These are phyloP conservation scores for Fusarium mangiferae DNA, from an alignment of 2,329 filamentous ascomycete genomes.

Conservation along the genomic window DNA sequence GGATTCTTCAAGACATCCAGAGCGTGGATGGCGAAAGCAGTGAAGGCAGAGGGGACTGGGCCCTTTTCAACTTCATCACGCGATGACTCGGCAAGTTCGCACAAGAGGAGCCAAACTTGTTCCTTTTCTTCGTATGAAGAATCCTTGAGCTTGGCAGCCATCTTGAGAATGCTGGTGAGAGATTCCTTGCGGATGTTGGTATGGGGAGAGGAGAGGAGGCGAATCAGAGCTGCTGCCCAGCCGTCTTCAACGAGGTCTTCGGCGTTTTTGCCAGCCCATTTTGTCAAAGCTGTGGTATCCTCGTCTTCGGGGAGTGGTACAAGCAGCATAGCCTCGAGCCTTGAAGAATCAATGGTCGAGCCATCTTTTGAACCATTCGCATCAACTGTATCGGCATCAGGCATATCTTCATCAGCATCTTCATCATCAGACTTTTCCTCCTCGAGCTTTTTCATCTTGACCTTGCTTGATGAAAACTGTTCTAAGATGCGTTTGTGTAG, in stretches of 20 bases:
- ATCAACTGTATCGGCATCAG: slow-evolving; percentile 12
- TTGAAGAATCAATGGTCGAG: slow-evolving; percentile 50
- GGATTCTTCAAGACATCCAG: slow-evolving; percentile 79
- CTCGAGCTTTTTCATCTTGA: slow-evolving; percentile 40
- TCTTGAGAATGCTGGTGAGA: slow-evolving; percentile 73
- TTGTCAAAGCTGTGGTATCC: slow-evolving; percentile 64
- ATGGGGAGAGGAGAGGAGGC: slow-evolving; percentile 80
- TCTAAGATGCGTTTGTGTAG: slow-evolving; percentile 48
- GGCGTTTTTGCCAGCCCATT: slow-evolving; percentile 80
- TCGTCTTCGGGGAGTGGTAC: slow-evolving; percentile 57
- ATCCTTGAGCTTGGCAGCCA: slow-evolving; percentile 70
- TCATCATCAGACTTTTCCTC: slow-evolving; percentile 14
- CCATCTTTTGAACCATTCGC: slow-evolving; percentile 10
- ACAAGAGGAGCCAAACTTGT: slow-evolving; percentile 81
- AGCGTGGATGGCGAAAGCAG: slow-evolving; percentile 78
- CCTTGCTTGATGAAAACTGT: slow-evolving; percentile 43
- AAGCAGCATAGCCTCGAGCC: slow-evolving; percentile 64
- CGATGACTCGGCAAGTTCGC: slow-evolving; percentile 82
- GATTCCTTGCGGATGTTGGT: slow-evolving; percentile 83
- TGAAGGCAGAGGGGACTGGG: slow-evolving; percentile 77
- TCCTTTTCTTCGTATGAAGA: slow-evolving; percentile 80
- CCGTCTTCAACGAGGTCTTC: slow-evolving; percentile 85
- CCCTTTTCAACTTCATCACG: slow-evolving; percentile 62
- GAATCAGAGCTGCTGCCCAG: slow-evolving; percentile 74
- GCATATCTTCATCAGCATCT: slow-evolving; percentile 36